Evolutionary conservation across 2,329 filamentous ascomycete species (phyloP), one percentile per base, ranked within the genome.

Genomic region (Cercospora zeina): DNA sequence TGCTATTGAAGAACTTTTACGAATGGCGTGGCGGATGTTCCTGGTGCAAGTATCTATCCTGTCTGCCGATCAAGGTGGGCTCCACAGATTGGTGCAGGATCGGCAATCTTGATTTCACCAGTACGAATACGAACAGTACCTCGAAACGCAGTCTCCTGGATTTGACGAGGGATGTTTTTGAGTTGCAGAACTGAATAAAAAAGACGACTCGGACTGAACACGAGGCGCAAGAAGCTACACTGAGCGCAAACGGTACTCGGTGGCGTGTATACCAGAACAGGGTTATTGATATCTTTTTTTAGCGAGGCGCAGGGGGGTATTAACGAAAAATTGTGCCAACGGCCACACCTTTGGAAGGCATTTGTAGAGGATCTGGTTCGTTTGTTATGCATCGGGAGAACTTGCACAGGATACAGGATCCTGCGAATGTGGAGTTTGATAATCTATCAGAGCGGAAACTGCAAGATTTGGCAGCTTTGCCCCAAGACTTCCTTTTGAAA

Each of bases 21-120:
- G 85, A 85, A 66, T 87, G 88, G 75, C 83, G 85, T 62, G 86
- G 86, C 54, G 87, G 84, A 31, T 99, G 95, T 76, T 81, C 78
- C 10, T 99, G 95, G 95, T 99, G 95, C 82, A 95, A 96, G 80
- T 95, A 96, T 72, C 78, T 99, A 70, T 96, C 89, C 75, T 99
- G 95, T 74, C 78, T 99, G 85, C 83, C 85, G 62, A 80, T 90
- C 59, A 89, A 83, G 66, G 70, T 71, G 16, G 64, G 67, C 14
- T 67, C 67, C 10, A 64, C 65, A 54, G 80, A 86, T 69, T 90
- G 87, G 87, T 90, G 87, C 70, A 83, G 87, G 37, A 78, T 77
- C 53, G 76, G 76, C 31, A 77, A 77, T 64, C 66, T 78, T 63
- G 62, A 76, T 54, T 74, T 77, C 62, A 70, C 70, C 31, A 67